Evolutionary conservation across 177 flowering plant genomes (phyloP).

Genomic region (Vitis hybrid): DNA sequence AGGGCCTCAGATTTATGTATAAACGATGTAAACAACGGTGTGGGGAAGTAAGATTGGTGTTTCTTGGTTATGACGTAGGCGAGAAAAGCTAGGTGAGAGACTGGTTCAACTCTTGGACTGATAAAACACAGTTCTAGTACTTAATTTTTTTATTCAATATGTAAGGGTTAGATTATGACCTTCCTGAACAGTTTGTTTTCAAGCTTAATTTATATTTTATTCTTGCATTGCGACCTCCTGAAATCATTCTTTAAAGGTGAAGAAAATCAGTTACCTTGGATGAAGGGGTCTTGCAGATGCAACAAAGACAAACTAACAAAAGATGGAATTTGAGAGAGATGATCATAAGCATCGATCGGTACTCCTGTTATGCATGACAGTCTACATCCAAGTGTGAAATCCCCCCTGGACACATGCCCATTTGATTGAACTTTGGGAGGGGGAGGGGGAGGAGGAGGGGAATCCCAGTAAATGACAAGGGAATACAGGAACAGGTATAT

Average conservation of each 20-base stretch:
- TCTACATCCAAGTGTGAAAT: not conserved
- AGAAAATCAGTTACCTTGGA: not conserved
- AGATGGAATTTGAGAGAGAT: constrained; percentile 3
- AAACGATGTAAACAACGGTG: constrained; percentile 9
- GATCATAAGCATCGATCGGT: not conserved
- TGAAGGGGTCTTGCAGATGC: not conserved
- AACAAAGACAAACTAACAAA: constrained; percentile 12
- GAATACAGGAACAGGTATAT: too few species aligned
- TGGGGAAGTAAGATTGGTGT: too few species aligned
- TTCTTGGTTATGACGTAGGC: not conserved
- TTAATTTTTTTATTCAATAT: too few species aligned
- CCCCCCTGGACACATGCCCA: not conserved
- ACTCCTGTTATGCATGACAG: too few species aligned
- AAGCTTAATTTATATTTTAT: not conserved
- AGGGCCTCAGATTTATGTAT: not conserved
- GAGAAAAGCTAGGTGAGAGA: constrained; percentile 5
- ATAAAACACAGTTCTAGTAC: too few species aligned
- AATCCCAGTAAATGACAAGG: too few species aligned
- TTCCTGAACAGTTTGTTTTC: too few species aligned
- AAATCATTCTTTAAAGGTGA: not conserved
- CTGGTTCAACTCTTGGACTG: not conserved
- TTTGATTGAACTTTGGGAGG: not conserved
- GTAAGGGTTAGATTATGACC: too few species aligned
- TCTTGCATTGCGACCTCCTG: not conserved
- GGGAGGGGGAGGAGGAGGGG: too few species aligned